phyloP scores from a whole-genome alignment of 1,139 yeast genomes.

The Sugiyamaella sp. region DNA sequence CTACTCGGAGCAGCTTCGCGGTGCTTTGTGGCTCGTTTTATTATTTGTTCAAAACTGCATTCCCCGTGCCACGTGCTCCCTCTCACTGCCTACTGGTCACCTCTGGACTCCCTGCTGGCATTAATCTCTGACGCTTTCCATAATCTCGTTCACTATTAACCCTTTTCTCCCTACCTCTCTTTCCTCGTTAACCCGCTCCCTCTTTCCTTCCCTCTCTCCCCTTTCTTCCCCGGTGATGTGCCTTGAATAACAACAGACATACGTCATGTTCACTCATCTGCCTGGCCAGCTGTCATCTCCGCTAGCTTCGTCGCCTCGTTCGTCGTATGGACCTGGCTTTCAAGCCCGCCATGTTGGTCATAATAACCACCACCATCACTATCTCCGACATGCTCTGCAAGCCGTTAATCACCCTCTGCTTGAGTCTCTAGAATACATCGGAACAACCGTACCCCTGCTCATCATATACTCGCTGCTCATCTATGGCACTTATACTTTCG shows the following conservation, averaged over 20 bases:
- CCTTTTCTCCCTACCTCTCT: background rate
- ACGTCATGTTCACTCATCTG: background rate
- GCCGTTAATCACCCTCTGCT: background rate
- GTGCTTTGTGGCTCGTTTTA: too few species aligned
- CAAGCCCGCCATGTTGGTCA: background rate
- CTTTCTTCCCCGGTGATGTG: background rate
- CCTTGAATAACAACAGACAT: background rate
- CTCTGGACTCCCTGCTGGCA: too few species aligned
- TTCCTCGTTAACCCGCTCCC: background rate
- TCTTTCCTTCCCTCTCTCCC: background rate
- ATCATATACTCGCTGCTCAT: constrained; percentile 5
- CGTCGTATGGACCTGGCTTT: background rate
- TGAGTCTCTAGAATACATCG: constrained; percentile 1
- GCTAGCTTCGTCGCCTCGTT: background rate
- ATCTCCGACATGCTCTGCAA: background rate
- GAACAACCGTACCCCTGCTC: constrained; percentile 1
- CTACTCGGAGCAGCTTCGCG: too few species aligned
- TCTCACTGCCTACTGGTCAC: too few species aligned
- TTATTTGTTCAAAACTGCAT: too few species aligned
- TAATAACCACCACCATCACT: too few species aligned
- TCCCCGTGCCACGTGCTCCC: too few species aligned
- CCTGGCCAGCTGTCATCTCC: background rate
- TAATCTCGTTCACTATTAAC: background rate
- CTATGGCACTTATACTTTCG: constrained; percentile 3
- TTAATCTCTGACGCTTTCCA: too few species aligned